Evolutionary conservation across 495 filamentous ascomycete species (phyloP).

Genomic region (Monascus purpureus): DNA sequence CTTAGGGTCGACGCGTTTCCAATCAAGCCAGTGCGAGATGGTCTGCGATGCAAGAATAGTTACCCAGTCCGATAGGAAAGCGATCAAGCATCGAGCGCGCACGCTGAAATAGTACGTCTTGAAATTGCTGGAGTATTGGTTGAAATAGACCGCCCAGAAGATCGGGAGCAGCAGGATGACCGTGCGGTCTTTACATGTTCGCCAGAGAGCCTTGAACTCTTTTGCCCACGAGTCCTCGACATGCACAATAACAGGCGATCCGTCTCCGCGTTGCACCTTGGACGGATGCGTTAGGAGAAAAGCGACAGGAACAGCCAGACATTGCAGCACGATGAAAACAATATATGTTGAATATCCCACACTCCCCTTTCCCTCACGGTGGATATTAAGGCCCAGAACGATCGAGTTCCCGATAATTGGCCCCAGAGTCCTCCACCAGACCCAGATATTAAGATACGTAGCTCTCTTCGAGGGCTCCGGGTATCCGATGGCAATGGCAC

Average conservation of each 20-base stretch:
- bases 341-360: constrained; percentile 39
- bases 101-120: constrained; percentile 43
- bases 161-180: constrained; percentile 38
- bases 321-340: constrained; percentile 37
- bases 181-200: constrained; percentile 22
- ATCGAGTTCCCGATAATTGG: constrained; percentile 41
- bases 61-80: constrained; percentile 31
- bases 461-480: constrained; percentile 37
- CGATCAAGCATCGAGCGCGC: constrained; percentile 33
- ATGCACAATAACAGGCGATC: constrained; percentile 21
- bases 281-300: constrained; percentile 36
- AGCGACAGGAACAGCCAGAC: constrained; percentile 31
- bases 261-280: constrained; percentile 37
- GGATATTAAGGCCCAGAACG: constrained; percentile 35
- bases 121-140: constrained; percentile 39
- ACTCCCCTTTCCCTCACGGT: constrained; percentile 30
- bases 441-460: constrained; percentile 41
- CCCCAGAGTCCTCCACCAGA: constrained; percentile 39
- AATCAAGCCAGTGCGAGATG: constrained; percentile 23
- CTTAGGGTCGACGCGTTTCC: constrained; percentile 8
- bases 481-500: constrained; percentile 40
- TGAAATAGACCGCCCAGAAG: constrained; percentile 37
- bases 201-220: constrained; percentile 16
- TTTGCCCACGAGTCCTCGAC: constrained; percentile 27
- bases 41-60: too few species aligned